Conservation (phyloP, 768 basidiomycete species). For the Omphalotus guepiniiformis region DNA sequence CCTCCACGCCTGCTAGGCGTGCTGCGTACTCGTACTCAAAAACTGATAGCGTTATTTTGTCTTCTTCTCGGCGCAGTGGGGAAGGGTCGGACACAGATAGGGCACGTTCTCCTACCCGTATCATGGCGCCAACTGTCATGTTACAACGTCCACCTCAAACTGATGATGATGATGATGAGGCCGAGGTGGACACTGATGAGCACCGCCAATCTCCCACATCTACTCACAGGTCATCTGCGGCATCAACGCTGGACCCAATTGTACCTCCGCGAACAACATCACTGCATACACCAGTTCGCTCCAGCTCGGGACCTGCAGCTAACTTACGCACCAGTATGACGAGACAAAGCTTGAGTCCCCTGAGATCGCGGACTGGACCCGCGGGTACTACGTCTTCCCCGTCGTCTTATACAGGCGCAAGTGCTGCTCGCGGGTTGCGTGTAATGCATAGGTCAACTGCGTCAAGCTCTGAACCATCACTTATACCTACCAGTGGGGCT, state of each 20-base stretch:
- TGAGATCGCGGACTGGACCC: slow-evolving; percentile 38
- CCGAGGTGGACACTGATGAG: slow-evolving; percentile 17
- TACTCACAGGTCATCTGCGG: neutral
- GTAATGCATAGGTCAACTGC: slow-evolving; percentile 70
- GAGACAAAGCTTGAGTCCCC: slow-evolving; percentile 37
- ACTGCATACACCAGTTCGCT: slow-evolving; percentile 29
- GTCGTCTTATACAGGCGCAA: slow-evolving; percentile 21
- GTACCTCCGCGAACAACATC: slow-evolving; percentile 51
- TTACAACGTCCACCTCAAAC: slow-evolving; percentile 25
- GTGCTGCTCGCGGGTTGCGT: slow-evolving; percentile 41
- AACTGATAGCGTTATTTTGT: slow-evolving; percentile 26
- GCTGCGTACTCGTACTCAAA: slow-evolving; percentile 30
- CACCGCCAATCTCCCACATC: neutral
- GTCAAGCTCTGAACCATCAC: slow-evolving; percentile 80
- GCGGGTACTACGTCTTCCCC: slow-evolving; percentile 22
- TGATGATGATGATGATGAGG: slow-evolving; percentile 17
- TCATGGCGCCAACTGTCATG: slow-evolving; percentile 19
- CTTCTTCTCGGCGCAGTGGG: slow-evolving; percentile 15
- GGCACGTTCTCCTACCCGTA: slow-evolving; percentile 13
- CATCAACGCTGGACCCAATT: slow-evolving; percentile 22
- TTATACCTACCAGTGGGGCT: slow-evolving; percentile 42
- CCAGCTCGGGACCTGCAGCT: slow-evolving; percentile 25
- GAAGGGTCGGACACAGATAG: neutral
- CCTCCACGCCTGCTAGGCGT: slow-evolving; percentile 53
- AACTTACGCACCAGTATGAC: slow-evolving; percentile 29